Evolutionary conservation across 2,329 filamentous ascomycete species (phyloP).

Genomic region (Rosellinia necatrix): DNA sequence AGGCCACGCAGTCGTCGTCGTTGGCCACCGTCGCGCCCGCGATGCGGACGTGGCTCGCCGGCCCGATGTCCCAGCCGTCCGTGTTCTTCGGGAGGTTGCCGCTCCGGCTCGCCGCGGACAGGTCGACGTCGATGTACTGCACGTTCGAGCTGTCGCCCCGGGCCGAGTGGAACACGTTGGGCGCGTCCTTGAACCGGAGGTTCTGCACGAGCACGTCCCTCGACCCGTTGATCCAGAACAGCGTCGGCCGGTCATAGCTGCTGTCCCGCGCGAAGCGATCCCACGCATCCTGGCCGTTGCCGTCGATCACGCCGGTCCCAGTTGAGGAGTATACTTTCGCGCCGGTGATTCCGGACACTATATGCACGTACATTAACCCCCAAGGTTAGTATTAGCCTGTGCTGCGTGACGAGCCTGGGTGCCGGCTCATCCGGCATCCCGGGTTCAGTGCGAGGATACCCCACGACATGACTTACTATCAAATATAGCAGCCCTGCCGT

Average conservation of each 20-base stretch:
- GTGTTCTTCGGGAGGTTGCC: slow-evolving; percentile 24
- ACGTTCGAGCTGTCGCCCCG: slow-evolving; percentile 14
- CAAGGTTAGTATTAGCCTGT: neutral
- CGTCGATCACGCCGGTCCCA: slow-evolving; percentile 20
- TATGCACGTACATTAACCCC: no score
- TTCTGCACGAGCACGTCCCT: slow-evolving; percentile 9
- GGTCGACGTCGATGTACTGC: slow-evolving; percentile 17
- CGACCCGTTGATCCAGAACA: slow-evolving; percentile 20
- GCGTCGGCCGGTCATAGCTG: slow-evolving; percentile 12
- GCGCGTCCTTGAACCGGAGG: slow-evolving; percentile 22
- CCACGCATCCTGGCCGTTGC: slow-evolving; percentile 22
- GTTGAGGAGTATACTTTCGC: slow-evolving; percentile 24
- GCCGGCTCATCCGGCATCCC: no score
- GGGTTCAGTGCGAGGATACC: no score
- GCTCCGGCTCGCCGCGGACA: slow-evolving; percentile 20
- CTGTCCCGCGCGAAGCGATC: slow-evolving; percentile 21
- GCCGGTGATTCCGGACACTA: slow-evolving; percentile 19
- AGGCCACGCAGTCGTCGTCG: slow-evolving; percentile 24
- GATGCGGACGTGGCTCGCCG: slow-evolving; percentile 20
- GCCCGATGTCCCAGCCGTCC: slow-evolving; percentile 25
- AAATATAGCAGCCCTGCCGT: slow-evolving; percentile 17
- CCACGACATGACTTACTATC: slow-evolving; percentile 10
- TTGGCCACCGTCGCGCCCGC: slow-evolving; percentile 16
- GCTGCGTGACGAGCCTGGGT: no score
- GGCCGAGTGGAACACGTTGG: slow-evolving; percentile 25